phyloP scores from a whole-genome alignment of 2,329 filamentous ascomycete genomes.

The Blumeriella jaapii region DNA sequence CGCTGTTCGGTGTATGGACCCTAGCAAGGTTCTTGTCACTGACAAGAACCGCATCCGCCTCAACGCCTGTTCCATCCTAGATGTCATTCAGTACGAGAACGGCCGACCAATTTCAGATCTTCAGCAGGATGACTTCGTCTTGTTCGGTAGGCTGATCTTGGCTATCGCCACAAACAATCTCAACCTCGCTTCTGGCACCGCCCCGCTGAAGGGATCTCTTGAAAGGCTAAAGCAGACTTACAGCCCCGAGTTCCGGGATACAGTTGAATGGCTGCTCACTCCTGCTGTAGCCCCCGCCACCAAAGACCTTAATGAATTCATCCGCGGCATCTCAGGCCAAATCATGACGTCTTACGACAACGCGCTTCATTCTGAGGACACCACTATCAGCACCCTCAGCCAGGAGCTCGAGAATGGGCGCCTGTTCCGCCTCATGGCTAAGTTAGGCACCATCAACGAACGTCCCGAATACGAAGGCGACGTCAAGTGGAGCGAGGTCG shows the following conservation, averaged over 20 bases:
- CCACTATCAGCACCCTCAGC: constrained; percentile 57
- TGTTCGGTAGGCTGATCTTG: constrained; percentile 77
- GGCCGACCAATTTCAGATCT: constrained; percentile 59
- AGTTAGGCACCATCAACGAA: constrained; percentile 82
- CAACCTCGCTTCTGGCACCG: constrained; percentile 30
- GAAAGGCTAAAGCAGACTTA: constrained; percentile 70
- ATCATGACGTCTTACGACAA: constrained; percentile 66
- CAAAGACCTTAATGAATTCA: constrained; percentile 70
- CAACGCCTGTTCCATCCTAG: constrained; percentile 78
- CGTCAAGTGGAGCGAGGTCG: constrained; percentile 77
- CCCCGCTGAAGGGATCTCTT: constrained; percentile 53
- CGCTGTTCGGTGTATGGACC: constrained; percentile 75
- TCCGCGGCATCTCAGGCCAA: constrained; percentile 67
- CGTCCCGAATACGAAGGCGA: constrained; percentile 75
- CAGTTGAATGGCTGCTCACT: constrained; percentile 69
- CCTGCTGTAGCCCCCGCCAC: constrained; percentile 44
- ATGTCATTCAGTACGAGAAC: constrained; percentile 75
- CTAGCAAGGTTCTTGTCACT: constrained; percentile 81
- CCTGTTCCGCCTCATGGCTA: constrained; percentile 65
- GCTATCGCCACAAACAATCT: constrained; percentile 62
- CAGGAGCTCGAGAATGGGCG: constrained; percentile 86
- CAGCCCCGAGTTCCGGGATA: constrained; percentile 66
- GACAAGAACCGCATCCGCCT: constrained; percentile 83
- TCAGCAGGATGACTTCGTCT: constrained; percentile 77
- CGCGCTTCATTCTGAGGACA: constrained; percentile 68